These are phyloP conservation scores for Arachnomyces sp. DNA, from an alignment of 2,329 filamentous ascomycete species.

Conservation along the genomic window DNA sequence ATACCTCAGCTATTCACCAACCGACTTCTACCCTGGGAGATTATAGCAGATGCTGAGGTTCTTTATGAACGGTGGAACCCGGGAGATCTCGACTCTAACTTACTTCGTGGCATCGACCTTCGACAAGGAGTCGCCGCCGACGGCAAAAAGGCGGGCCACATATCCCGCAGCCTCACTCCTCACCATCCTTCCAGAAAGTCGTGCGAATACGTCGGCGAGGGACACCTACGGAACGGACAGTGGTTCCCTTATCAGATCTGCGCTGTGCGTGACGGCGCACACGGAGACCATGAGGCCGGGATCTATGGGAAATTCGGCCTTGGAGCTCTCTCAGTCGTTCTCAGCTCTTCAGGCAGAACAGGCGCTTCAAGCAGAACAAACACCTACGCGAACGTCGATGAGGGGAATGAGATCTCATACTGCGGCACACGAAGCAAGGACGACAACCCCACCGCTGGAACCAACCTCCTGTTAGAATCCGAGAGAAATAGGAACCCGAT, in stretches of 20 bases:
- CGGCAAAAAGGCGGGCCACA: not conserved
- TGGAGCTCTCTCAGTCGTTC: conserved; percentile 49
- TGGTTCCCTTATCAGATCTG: conserved; percentile 16
- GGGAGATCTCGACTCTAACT: conserved; percentile 8
- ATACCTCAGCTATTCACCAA: conserved; percentile 8
- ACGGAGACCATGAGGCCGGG: conserved; percentile 18
- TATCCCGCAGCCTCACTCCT: conserved; percentile 9
- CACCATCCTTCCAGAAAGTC: not conserved
- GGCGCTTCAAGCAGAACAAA: conserved; percentile 23
- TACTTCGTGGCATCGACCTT: conserved; percentile 10
- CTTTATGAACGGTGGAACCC: conserved; percentile 9
- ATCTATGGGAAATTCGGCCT: conserved; percentile 40
- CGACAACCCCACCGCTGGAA: conserved; percentile 24
- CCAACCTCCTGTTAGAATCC: conserved; percentile 36
- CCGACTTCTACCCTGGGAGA: conserved; percentile 10
- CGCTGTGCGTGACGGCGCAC: conserved; percentile 20
- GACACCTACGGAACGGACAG: conserved; percentile 19
- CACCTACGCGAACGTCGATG: conserved; percentile 42
- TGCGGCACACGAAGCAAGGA: conserved; percentile 40
- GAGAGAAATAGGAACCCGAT: conserved; percentile 31
- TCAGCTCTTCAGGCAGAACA: conserved; percentile 24
- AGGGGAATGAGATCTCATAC: conserved; percentile 44
- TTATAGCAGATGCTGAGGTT: conserved; percentile 10
- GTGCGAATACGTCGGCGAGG: conserved; percentile 8
- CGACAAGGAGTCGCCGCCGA: not conserved